Percentiles rank a stretch among this genome's conserved stretches.
Conservation (phyloP, 2,329 filamentous ascomycete species). For the Exophiala bonariae region DNA sequence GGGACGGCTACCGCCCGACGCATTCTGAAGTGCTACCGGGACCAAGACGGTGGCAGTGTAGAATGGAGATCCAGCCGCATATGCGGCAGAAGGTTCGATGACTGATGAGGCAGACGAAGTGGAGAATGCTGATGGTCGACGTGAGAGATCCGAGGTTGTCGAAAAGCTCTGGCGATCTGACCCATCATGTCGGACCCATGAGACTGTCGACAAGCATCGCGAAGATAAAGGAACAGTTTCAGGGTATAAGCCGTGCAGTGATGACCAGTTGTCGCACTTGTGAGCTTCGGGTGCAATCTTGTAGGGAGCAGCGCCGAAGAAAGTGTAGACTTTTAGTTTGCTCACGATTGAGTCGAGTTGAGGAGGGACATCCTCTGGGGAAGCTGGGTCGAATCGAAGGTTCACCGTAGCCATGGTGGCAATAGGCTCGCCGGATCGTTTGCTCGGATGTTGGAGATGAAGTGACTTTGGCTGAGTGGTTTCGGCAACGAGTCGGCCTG, state of each 20-base stretch:
- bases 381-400: conserved; percentile 61
- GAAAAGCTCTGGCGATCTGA: conserved; percentile 40
- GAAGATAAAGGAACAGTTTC: conserved; percentile 55
- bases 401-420: conserved; percentile 57
- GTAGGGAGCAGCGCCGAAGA: conserved; percentile 55
- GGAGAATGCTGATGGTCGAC: conserved; percentile 27
- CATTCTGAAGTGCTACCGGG: conserved; percentile 59
- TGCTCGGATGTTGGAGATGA: conserved; percentile 45
- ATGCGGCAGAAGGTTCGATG: conserved; percentile 34
- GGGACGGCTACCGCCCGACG: conserved; percentile 7
- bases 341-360: conserved; percentile 52
- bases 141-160: conserved; percentile 36
- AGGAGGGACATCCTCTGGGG: conserved; percentile 52
- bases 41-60: conserved; percentile 65
- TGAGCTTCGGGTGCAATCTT: conserved; percentile 49
- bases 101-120: conserved; percentile 24
- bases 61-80: conserved; percentile 45
- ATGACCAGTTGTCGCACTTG: conserved; percentile 38
- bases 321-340: conserved; percentile 60
- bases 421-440: conserved; percentile 40
- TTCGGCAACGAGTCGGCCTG: conserved; percentile 59
- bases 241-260: conserved; percentile 53
- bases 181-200: conserved; percentile 54
- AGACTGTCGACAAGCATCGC: conserved; percentile 56
- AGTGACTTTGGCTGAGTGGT: conserved; percentile 60